Evolutionary conservation across 345 rosid genomes (phyloP).

Genomic region (Hibiscus trionum): DNA sequence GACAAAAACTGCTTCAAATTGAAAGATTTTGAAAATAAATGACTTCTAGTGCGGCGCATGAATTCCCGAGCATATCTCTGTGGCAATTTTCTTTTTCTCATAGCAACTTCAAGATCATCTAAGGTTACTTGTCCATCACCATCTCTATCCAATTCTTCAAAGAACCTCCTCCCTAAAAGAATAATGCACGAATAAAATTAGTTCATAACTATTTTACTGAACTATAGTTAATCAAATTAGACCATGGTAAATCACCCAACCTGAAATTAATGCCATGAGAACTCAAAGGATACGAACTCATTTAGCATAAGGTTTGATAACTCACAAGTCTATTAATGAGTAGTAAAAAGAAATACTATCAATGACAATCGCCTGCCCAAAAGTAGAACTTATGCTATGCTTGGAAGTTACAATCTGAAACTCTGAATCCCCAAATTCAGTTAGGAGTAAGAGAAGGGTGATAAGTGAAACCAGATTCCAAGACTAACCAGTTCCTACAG

Average conservation of each 20-base stretch:
- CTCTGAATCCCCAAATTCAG: not conserved
- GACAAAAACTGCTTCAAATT: conserved; percentile 97
- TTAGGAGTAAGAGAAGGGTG: not conserved
- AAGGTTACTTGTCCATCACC: conserved; percentile 90
- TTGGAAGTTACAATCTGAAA: conserved; percentile 1
- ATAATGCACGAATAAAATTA: not conserved
- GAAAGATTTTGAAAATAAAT: conserved; percentile 87
- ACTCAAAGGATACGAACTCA: not conserved
- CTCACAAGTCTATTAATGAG: not conserved
- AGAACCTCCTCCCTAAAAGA: conserved; percentile 80
- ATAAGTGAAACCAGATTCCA: not conserved
- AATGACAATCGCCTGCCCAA: not conserved
- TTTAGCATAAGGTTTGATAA: not conserved
- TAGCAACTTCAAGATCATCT: conserved; percentile 94
- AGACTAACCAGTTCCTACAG: not conserved
- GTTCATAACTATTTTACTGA: not conserved
- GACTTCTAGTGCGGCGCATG: conserved; percentile 77
- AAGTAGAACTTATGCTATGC: not conserved
- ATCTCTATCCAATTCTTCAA: conserved; percentile 96
- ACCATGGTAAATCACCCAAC: not conserved
- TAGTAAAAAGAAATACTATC: not conserved
- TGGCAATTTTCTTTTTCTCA: conserved; percentile 87
- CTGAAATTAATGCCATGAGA: not conserved
- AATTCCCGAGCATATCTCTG: conserved; percentile 83
- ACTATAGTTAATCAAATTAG: not conserved